Conservation (phyloP, 2,329 filamentous ascomycete genomes). For the Fusarium pseudograminearum region DNA sequence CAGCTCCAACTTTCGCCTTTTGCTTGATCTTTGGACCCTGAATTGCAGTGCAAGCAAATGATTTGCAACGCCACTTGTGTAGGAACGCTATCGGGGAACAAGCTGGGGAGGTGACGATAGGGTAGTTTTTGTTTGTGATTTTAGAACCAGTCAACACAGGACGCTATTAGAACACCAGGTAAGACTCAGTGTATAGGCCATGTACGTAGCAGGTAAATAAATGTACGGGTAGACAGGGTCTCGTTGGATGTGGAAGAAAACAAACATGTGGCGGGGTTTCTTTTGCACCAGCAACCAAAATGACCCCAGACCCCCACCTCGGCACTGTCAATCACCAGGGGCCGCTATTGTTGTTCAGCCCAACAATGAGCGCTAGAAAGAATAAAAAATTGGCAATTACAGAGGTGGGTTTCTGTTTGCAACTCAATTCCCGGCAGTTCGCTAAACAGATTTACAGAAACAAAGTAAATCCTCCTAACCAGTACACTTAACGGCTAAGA, state of each 20-base stretch:
- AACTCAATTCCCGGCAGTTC: neutral
- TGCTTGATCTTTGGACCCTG: conserved; percentile 18
- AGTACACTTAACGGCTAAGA: neutral
- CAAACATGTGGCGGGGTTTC: conserved; percentile 43
- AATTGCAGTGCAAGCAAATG: neutral
- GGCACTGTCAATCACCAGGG: neutral
- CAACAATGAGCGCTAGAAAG: conserved; percentile 2
- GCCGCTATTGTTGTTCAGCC: conserved; percentile 4
- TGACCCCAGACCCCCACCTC: conserved; percentile 36
- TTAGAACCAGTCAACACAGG: neutral
- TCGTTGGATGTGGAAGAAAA: conserved; percentile 33
- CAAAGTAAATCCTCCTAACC: neutral
- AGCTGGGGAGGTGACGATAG: neutral
- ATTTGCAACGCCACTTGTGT: neutral
- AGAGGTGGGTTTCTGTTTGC: neutral
- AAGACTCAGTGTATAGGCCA: neutral
- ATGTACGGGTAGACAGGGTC: conserved; percentile 7
- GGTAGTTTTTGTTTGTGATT: neutral
- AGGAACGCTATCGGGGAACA: neutral
- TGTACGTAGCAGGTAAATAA: neutral
- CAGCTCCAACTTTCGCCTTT: conserved; percentile 34
- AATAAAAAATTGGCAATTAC: neutral
- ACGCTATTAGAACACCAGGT: neutral
- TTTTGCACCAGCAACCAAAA: conserved; percentile 39
- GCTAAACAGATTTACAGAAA: neutral